A percentile compares a stretch with the other conserved stretches of the same genome.
Evolutionary conservation across 441 rosid genomes (phyloP).

Genomic region (Cnidoscolus chayamansa): DNA sequence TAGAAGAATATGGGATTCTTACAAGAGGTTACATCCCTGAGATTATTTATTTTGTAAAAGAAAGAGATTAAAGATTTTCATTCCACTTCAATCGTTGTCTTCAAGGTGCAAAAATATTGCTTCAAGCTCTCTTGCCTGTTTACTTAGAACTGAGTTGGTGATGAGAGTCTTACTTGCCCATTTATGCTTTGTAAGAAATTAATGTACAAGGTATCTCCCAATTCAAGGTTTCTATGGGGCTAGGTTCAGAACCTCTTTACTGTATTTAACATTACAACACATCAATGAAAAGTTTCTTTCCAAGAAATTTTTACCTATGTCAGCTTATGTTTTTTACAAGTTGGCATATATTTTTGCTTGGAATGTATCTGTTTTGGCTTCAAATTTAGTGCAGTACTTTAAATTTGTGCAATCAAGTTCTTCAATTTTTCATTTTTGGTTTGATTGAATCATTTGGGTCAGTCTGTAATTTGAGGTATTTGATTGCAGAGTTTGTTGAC

Average conservation of each 20-base stretch:
- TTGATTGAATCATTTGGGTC: no score
- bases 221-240: conserved; percentile 13
- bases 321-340: not conserved
- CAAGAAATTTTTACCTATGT: not conserved
- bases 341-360: not conserved
- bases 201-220: conserved; percentile 20
- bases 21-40: conserved; percentile 15
- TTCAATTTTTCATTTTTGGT: not conserved
- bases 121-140: conserved; percentile 17
- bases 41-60: conserved; percentile 28
- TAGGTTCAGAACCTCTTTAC: conserved; percentile 20
- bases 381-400: not conserved
- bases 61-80: conserved; percentile 28
- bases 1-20: conserved; percentile 21
- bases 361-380: not conserved
- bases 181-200: conserved; percentile 19
- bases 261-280: conserved; percentile 28
- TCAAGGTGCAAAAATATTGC: conserved; percentile 20
- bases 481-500: no score
- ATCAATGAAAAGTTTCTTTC: conserved; percentile 28
- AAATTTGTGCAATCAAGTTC: not conserved
- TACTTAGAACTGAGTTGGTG: conserved; percentile 15
- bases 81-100: conserved; percentile 29
- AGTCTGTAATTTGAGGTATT: no score
- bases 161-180: conserved; percentile 8